Evolutionary conservation across 371 early-diverging fungal species (phyloP).

Genomic region (Mucor velutinosus): DNA sequence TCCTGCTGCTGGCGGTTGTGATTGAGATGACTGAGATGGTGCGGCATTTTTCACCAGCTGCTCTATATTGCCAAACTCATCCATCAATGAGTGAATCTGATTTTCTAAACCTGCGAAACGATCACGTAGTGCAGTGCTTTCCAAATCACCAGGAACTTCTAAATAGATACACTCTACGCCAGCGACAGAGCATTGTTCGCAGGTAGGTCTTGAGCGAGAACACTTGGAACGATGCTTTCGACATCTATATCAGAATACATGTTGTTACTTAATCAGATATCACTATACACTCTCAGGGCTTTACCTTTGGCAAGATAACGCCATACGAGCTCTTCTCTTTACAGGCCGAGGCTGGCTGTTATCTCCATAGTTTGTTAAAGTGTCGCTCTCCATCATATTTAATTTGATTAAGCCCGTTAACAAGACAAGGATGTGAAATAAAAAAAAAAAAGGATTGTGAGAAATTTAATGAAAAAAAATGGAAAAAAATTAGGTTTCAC

Average conservation of each 20-base stretch:
- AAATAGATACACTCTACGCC: slow-evolving; percentile 40
- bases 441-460: slow-evolving; percentile 7
- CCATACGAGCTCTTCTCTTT: slow-evolving; percentile 45
- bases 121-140: slow-evolving; percentile 49
- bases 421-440: background rate
- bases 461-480: background rate
- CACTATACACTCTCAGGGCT: background rate
- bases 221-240: slow-evolving; percentile 52
- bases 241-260: slow-evolving; percentile 25
- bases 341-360: slow-evolving; percentile 15
- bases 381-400: slow-evolving; percentile 11
- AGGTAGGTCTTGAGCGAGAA: slow-evolving; percentile 43
- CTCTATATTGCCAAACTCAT: slow-evolving; percentile 43
- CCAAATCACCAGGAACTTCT: slow-evolving; percentile 50
- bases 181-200: slow-evolving; percentile 42
- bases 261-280: background rate
- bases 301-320: slow-evolving; percentile 54
- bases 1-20: background rate
- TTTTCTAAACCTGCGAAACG: slow-evolving; percentile 47
- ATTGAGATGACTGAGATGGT: background rate
- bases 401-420: background rate
- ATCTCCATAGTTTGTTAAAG: background rate
- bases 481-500: background rate
- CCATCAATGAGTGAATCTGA: slow-evolving; percentile 43
- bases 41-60: slow-evolving; percentile 12